These are phyloP conservation scores for Thymus mandschuricus DNA, from an alignment of 257 asterid species.

Conservation along the genomic window DNA sequence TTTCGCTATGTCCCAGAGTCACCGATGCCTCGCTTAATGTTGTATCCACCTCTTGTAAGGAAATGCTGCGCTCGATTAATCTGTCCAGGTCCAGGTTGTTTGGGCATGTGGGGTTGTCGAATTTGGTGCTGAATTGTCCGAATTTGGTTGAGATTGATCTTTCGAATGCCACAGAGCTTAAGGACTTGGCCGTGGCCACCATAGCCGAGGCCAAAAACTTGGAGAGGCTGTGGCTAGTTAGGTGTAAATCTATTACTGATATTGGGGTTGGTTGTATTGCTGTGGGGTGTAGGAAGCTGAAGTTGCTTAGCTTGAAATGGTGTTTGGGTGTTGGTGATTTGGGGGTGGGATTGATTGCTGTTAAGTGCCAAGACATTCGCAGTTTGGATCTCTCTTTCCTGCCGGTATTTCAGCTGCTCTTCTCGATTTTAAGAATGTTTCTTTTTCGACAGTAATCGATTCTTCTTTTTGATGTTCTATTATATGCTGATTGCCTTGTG, in stretches of 20 bases:
- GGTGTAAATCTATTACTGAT: constrained; percentile 80
- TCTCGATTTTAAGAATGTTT: neutral
- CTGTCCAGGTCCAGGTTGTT: constrained; percentile 72
- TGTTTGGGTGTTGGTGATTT: constrained; percentile 88
- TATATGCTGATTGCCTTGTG: constrained; percentile 13
- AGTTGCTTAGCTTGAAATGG: constrained; percentile 79
- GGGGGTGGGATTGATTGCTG: constrained; percentile 90
- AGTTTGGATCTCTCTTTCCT: constrained; percentile 79
- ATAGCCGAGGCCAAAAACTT: constrained; percentile 85
- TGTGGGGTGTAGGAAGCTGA: constrained; percentile 83
- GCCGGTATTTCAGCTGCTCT: constrained; percentile 59
- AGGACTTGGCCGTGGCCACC: constrained; percentile 66
- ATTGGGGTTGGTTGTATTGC: constrained; percentile 94
- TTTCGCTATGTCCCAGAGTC: constrained; percentile 71
- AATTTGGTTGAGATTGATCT: constrained; percentile 82
- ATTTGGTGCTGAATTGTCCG: constrained; percentile 60
- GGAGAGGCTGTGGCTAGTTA: constrained; percentile 72
- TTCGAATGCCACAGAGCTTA: constrained; percentile 74
- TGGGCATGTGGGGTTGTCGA: constrained; percentile 63
- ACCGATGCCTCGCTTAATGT: constrained; percentile 54
- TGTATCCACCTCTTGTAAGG: constrained; percentile 46
- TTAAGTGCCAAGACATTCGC: constrained; percentile 78
- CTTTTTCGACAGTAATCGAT: neutral
- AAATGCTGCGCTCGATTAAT: constrained; percentile 62
- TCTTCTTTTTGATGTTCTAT: neutral